phyloP scores from a whole-genome alignment of 305 asterid genomes.

The Solanum chacoense region DNA sequence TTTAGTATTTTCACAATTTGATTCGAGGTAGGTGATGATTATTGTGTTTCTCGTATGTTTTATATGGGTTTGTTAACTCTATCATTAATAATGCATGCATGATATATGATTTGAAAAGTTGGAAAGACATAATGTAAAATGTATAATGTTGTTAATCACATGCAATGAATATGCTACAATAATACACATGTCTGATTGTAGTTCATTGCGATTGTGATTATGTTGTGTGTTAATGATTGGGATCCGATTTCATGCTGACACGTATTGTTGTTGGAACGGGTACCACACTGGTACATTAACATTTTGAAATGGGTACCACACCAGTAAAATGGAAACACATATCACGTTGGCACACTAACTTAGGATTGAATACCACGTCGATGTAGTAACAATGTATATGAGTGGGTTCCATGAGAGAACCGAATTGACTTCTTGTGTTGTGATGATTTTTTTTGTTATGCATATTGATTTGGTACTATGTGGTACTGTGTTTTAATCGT shows the following conservation, averaged over 20 bases:
- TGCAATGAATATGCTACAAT: neutral
- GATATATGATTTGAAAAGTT: neutral
- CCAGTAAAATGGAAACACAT: neutral
- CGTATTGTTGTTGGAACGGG: neutral
- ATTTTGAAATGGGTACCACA: neutral
- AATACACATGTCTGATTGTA: neutral
- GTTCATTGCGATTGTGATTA: conserved; percentile 13
- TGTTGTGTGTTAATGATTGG: neutral
- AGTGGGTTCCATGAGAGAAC: neutral
- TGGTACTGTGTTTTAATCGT: neutral
- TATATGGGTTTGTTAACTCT: neutral
- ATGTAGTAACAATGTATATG: neutral
- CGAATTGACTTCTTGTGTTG: neutral
- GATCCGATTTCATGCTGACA: neutral
- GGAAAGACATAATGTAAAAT: neutral
- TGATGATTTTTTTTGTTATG: neutral
- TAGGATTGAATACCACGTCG: neutral
- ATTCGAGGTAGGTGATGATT: too few relatives aligned
- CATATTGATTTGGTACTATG: neutral
- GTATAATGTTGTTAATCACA: neutral
- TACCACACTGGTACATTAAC: neutral
- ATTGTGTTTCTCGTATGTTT: too few relatives aligned
- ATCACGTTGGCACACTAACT: neutral
- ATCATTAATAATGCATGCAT: neutral
- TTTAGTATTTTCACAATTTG: too few relatives aligned